Evolutionary conservation across 2,329 filamentous ascomycete genomes (phyloP), one percentile per base, ranked within the genome.

Genomic region (Fusarium redolens): DNA sequence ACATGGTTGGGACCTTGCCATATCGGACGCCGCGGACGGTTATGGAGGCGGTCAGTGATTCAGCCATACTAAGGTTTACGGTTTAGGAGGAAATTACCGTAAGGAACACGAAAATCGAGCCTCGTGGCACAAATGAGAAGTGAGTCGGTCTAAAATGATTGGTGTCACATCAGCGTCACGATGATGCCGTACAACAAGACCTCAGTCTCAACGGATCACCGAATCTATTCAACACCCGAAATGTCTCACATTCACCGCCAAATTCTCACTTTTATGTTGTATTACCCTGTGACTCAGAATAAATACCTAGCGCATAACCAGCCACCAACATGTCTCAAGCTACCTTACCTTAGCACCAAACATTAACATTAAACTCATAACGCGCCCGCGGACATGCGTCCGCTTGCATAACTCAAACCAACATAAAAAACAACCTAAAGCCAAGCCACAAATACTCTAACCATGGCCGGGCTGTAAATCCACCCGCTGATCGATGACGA

Each of bases 401-500:
- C 12, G 18, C 30, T 59, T 64, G 44, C 45, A 45, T 38, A 64
- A 64, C 43, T 48, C 35, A 48, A 40, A 31, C 11, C 15, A 37
- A 50, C 54, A 35, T 48, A 58, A 35, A 31, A 28, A 28, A 28
- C 28, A 28, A 30, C 35, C 31, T 51, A 20, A 6, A 5, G 8
- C 12, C 18, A 64, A 64, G 56, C 61, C 61, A 62, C 45, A 25
- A 44, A 31, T 51, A 20, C 25, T 44, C 43, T 51, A 61, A 25
- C 37, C 52, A 20, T 43, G 43, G 38, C 58, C 38, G 25, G 59
- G 52, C 18, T 28, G 12, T 51, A 38, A 52, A 47, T 64, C 50
- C 43, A 40, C 50, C 17, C 40, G 22, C 33, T 41, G 44, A 58
- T 69, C 58, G 11, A 69, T 69, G 58, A 69, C 65, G 58, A 48